Evolutionary conservation across 495 filamentous ascomycete genomes (phyloP), one percentile per base, ranked within the genome.

Genomic region (Xylona heveae): DNA sequence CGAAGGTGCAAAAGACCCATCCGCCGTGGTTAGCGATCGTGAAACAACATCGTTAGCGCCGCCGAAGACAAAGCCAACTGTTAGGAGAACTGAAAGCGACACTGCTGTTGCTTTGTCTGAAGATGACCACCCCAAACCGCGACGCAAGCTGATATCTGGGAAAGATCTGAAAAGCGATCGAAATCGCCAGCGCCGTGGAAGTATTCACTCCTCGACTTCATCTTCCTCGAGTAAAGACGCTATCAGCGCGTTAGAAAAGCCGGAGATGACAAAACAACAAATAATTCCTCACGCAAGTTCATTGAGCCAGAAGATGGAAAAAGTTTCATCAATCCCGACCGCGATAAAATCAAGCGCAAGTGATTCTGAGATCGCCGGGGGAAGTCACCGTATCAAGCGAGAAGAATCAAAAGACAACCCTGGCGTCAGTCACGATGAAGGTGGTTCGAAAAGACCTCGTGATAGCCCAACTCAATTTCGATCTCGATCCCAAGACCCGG

Each of bases 81-180:
- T 49, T 22, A 55, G 54, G 35, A 49, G 57, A 19, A 26, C 21
- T 7, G 63, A 68, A 27, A 53, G 55, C 4, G 68, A 70, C 24
- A 27, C 48, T 24, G 51, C 51, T 12, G 43, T 50, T 22, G 46
- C 43, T 5, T 60, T 62, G 6, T 66, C 64, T 15, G 63, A 63
- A 28, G 59, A 57, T 1, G 65, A 69, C 27, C 39, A 56, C 6
- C 36, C 51, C 14, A 74, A 71, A 34, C 68, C 68, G 8, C 51
- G 65, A 27, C 56, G 66, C 3, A 71, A 68, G 42, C 50, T 74
- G 21, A 53, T 74, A 14, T 71, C 68, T 9, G 61, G 64, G 3
- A 61, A 61, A 35, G 68, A 68, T 20, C 42, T 69, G 14, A 64
- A 66, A 38, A 61, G 56, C 1, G 60, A 67, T 34, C 55, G 59